A percentile compares a stretch with the other conserved stretches of the same genome.
phyloP scores from a whole-genome alignment of 139 green algal genomes.

The Tetraselmis chui region DNA sequence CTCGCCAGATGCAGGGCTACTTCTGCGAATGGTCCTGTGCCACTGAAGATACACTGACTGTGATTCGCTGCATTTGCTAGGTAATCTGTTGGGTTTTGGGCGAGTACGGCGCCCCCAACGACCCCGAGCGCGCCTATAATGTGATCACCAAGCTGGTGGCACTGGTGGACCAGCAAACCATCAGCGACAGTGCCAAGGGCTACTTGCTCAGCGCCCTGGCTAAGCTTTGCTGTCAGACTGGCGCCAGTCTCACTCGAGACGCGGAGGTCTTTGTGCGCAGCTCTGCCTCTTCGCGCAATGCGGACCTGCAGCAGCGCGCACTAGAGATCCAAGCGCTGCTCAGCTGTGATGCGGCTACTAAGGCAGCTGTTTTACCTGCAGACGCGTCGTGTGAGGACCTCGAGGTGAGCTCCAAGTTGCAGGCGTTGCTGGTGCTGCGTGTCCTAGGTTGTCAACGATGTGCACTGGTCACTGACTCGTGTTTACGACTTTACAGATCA shows the following conservation, averaged over 20 bases:
- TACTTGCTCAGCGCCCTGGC: slow-evolving; percentile 57
- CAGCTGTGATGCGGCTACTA: slow-evolving; percentile 3
- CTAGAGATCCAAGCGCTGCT: slow-evolving; percentile 74
- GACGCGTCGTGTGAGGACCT: slow-evolving; percentile 69
- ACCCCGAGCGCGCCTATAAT: slow-evolving; percentile 12
- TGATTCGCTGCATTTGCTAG: too few species aligned
- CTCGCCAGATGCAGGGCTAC: too few species aligned
- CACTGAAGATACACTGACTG: too few species aligned
- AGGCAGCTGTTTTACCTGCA: slow-evolving; percentile 47
- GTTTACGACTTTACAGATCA: too few species aligned
- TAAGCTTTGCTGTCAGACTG: slow-evolving; percentile 48
- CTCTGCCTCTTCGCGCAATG: slow-evolving; percentile 24
- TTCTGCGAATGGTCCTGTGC: too few species aligned
- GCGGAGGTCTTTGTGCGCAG: slow-evolving; percentile 37
- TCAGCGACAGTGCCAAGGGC: slow-evolving; percentile 26
- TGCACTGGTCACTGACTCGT: too few species aligned
- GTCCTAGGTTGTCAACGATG: too few species aligned
- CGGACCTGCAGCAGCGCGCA: slow-evolving; percentile 83
- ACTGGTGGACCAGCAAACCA: slow-evolving; percentile 29
- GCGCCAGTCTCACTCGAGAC: slow-evolving; percentile 19
- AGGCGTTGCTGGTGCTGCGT: too few species aligned
- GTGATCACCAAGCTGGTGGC: slow-evolving; percentile 47
- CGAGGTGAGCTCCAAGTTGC: too few species aligned
- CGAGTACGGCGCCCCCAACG: slow-evolving; percentile 74
- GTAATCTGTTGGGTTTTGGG: slow-evolving; percentile 86